Evolutionary conservation across 495 filamentous ascomycete species (phyloP).

Genomic region (Penicillium bialowiezense): DNA sequence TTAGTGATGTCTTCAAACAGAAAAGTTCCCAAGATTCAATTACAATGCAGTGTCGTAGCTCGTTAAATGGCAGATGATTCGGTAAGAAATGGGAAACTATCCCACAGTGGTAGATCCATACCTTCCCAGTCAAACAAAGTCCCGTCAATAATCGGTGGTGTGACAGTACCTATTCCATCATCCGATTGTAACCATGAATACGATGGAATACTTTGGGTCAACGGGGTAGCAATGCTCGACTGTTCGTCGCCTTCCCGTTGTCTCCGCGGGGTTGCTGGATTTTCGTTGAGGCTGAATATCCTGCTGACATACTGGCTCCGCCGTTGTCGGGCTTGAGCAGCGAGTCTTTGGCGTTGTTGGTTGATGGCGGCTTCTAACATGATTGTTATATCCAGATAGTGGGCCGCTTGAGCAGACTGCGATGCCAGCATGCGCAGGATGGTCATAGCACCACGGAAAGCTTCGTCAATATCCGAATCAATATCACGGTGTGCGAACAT

Average conservation of each 20-base stretch:
- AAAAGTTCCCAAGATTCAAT: too few relatives aligned
- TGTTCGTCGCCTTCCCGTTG: slow-evolving; percentile 4
- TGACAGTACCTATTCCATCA: slow-evolving; percentile 12
- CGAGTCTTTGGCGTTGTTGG: slow-evolving; percentile 31
- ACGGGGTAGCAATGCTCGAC: slow-evolving; percentile 4
- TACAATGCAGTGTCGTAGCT: neutral
- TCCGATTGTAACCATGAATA: slow-evolving; percentile 21
- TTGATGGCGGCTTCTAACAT: slow-evolving; percentile 30
- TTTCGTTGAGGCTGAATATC: slow-evolving; percentile 33
- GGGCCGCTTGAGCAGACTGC: slow-evolving; percentile 40
- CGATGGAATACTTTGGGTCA: slow-evolving; percentile 4
- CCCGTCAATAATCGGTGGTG: slow-evolving; percentile 17
- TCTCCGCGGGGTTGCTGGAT: slow-evolving; percentile 6
- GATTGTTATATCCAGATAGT: slow-evolving; percentile 36
- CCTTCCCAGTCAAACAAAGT: slow-evolving; percentile 29
- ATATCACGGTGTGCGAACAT: slow-evolving; percentile 37
- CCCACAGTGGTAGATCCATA: slow-evolving; percentile 35
- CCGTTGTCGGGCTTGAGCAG: slow-evolving; percentile 26
- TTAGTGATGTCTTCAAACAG: too few relatives aligned
- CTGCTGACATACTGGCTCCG: slow-evolving; percentile 37
- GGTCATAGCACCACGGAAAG: slow-evolving; percentile 29
- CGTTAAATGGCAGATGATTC: slow-evolving; percentile 13
- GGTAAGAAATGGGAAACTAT: slow-evolving; percentile 38
- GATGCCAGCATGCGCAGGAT: slow-evolving; percentile 32
- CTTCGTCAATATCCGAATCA: slow-evolving; percentile 28